Base-by-base conservation (phyloP, 2,329 filamentous ascomycete genomes). In the Colletotrichum australisinense region DNA sequence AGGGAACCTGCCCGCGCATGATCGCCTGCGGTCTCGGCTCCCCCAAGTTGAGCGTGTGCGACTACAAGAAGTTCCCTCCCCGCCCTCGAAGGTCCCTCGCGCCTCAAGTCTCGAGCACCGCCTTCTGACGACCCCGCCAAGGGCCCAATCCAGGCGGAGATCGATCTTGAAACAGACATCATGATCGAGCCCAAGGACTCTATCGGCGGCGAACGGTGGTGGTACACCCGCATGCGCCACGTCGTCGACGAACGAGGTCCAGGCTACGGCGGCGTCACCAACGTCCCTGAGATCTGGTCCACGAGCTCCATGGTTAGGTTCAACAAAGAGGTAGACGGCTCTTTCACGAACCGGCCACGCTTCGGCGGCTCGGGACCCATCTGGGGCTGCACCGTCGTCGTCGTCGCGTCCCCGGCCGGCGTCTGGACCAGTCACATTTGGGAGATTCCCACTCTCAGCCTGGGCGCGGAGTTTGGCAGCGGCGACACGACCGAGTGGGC, bases 371-470 rank as follows among this genome's bases (percentile, higher is more conserved):
- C 68, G 2, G 74, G 74, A 7, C 75, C 75, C 4, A 46, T 76
- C 9, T 73, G 67, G 62, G 75, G 75, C 42, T 76, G 75, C 24
- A 53, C 42, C 5, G 63, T 65, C 12, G 30, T 76, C 28, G 16
- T 76, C 35, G 63, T 75, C 1, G 65, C 53, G 2, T 75, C 73
- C 11, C 59, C 74, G 16, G 42, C 42, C 30, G 75, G 65, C 35
- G 63, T 75, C 59, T 76, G 57, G 52, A 64, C 62, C 5, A 60
- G 64, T 11, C 75, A 76, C 32, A 24, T 76, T 14, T 76, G 75
- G 75, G 69, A 76, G 46, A 35, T 74, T 4, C 75, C 75, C 0
- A 57, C 42, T 6, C 69, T 70, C 52, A 53, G 52, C 42, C 19
- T 52, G 42, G 49, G 64, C 30, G n/a, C 56, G 19, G 35, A n/a